These are phyloP conservation scores for Pulveroboletus ravenelii DNA, from an alignment of 768 basidiomycete species.

Conservation along the genomic window DNA sequence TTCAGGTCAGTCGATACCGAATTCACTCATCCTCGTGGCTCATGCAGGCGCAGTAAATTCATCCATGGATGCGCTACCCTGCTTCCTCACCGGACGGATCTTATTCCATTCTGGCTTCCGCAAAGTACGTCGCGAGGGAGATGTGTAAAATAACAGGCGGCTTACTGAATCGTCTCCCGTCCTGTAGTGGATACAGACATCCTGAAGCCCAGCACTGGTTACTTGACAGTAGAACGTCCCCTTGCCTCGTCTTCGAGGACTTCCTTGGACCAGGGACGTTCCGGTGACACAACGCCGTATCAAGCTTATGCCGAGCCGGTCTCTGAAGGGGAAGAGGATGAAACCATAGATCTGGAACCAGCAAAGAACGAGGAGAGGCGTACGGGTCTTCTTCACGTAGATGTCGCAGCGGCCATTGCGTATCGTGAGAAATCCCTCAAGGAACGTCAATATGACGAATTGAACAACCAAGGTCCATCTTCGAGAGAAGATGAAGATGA, in stretches of 20 bases:
- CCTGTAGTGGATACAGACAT: slow-evolving; percentile 88
- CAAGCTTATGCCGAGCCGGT: slow-evolving; percentile 76
- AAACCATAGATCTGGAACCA: slow-evolving; percentile 59
- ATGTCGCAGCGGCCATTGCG: slow-evolving; percentile 81
- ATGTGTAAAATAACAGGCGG: not conserved
- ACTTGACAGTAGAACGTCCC: slow-evolving; percentile 76
- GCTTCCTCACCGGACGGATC: slow-evolving; percentile 85
- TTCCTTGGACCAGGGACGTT: slow-evolving; percentile 42
- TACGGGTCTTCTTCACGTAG: slow-evolving; percentile 66
- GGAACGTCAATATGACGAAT: slow-evolving; percentile 28
- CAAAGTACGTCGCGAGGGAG: slow-evolving; percentile 57
- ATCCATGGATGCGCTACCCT: slow-evolving; percentile 96
- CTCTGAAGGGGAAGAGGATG: slow-evolving; percentile 94
- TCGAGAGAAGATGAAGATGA: slow-evolving; percentile 24
- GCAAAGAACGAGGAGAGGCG: slow-evolving; percentile 80
- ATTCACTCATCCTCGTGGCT: not conserved
- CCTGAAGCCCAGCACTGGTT: slow-evolving; percentile 83
- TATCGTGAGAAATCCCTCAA: slow-evolving; percentile 80
- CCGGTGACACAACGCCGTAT: slow-evolving; percentile 41
- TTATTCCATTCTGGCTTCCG: slow-evolving; percentile 98
- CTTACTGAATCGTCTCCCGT: not conserved
- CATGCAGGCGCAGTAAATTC: slow-evolving; percentile 60
- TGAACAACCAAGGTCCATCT: slow-evolving; percentile 8
- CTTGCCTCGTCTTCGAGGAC: slow-evolving; percentile 39
- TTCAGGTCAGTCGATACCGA: slow-evolving; percentile 59